phyloP scores from a whole-genome alignment of 805 yeast species.

The Lachancea mirantina region DNA sequence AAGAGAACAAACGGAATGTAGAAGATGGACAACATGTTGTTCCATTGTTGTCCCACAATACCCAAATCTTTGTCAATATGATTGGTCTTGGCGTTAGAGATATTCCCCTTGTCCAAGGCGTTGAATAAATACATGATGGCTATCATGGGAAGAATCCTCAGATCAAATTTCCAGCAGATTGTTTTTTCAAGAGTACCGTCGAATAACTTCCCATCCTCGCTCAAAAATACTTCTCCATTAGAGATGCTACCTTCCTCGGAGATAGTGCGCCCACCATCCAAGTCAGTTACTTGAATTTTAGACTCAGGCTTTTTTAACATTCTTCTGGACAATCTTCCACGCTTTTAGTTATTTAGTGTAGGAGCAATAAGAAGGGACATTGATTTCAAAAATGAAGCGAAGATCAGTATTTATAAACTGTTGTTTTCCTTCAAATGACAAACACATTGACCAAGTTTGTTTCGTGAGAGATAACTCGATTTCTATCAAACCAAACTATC shows the following conservation, averaged over 20 bases:
- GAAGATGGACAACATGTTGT: slow-evolving; percentile 36
- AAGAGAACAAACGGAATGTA: slow-evolving; percentile 20
- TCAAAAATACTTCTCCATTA: slow-evolving; percentile 17
- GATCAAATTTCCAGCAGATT: slow-evolving; percentile 37
- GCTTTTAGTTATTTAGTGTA: no score
- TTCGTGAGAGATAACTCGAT: no score
- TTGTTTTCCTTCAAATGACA: no score
- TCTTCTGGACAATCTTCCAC: no score
- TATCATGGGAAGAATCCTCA: slow-evolving; percentile 38
- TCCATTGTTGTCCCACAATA: slow-evolving; percentile 39
- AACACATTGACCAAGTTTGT: no score
- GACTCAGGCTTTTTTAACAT: neutral
- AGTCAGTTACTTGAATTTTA: slow-evolving; percentile 3
- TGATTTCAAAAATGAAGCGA: no score
- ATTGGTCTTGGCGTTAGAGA: slow-evolving; percentile 44
- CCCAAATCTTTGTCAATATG: slow-evolving; percentile 38
- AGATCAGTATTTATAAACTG: no score
- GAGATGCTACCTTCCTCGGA: slow-evolving; percentile 8
- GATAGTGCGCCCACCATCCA: slow-evolving; percentile 5
- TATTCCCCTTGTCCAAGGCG: slow-evolving; percentile 45
- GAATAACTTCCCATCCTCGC: slow-evolving; percentile 8
- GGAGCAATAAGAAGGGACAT: no score
- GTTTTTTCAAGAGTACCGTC: slow-evolving; percentile 18
- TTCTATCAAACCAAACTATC: no score
- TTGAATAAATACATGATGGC: slow-evolving; percentile 42